Evolutionary conservation across 371 early-diverging fungal species (phyloP).

Genomic region (Batrachochytrium dendrobatidis): DNA sequence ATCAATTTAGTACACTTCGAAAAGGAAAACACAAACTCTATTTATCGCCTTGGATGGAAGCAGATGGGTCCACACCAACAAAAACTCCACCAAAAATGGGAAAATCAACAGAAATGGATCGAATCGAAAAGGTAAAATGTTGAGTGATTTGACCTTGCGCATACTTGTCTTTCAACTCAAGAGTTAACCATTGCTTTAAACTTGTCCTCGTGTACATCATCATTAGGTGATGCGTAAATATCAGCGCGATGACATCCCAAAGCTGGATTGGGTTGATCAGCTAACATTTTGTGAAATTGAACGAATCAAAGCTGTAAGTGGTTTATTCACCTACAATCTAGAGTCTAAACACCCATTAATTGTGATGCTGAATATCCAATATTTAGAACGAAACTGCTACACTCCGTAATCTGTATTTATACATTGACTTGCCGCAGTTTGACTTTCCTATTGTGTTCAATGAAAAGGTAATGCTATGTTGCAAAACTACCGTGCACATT

Average conservation of each 20-base stretch:
- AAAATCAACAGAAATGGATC: slow-evolving; percentile 63
- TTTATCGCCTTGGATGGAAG: slow-evolving; percentile 60
- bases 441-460: slow-evolving; percentile 88
- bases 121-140: slow-evolving; percentile 64
- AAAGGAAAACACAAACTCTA: slow-evolving; percentile 75
- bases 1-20: slow-evolving; percentile 51
- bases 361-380: too few species aligned
- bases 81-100: slow-evolving; percentile 56
- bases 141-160: neutral
- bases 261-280: slow-evolving; percentile 85
- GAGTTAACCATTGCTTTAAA: neutral
- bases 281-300: slow-evolving; percentile 79
- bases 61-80: slow-evolving; percentile 51
- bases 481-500: neutral
- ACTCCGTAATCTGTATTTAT: slow-evolving; percentile 61
- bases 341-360: too few species aligned
- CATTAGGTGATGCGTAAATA: slow-evolving; percentile 67
- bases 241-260: slow-evolving; percentile 77
- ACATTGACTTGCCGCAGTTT: slow-evolving; percentile 84
- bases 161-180: too few species aligned
- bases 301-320: slow-evolving; percentile 57
- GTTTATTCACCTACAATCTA: neutral
- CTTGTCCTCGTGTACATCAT: neutral
- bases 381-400: slow-evolving; percentile 14
- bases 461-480: slow-evolving; percentile 51